Evolutionary conservation across 1,284 basidiomycete species (phyloP), one percentile per base, ranked within the genome.

Genomic region (Neonothopanus nambi): DNA sequence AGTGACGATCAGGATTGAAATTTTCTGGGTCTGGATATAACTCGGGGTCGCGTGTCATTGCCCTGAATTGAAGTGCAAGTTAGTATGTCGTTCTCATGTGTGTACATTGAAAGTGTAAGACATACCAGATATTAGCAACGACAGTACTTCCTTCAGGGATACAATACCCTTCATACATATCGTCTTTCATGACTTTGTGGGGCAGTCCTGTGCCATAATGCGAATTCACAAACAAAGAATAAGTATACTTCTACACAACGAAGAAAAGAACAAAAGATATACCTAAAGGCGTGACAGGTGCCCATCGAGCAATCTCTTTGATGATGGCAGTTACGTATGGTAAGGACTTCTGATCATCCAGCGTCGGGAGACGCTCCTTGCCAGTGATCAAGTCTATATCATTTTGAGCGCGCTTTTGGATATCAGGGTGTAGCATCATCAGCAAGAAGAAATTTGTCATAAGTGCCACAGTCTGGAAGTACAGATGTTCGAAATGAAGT

Each of bases 1-100:
- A 20, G 39, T 59, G 64, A 15, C 63, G 52, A 13, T 63, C 61
- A 2, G 64, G 64, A 13, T 57, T 54, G 37, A 65, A 62, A 17
- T 36, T 48, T 18, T 60, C 57, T 9, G 64, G 57, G 48, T 59
- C 56, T 3, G 58, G 49, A 36, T 58, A 60, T 21, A 55, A 56
- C 9, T 58, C 50, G 8, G 51, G 35, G 46, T 63, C 59, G 35
- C 57, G 59, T 7, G 60, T 49, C 11, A 61, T 60, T 11, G 48
- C 46, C 62, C 62, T 63, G 74, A 54, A 28, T 40, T n/a, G n/a
- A n/a, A n/a, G n/a, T 8, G 5, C 21, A 13, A 38, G 15, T 17
- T 35, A 9, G 37, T 3, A 43, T 9, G 41, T 11, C n/a, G 21
- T 43, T 3, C n/a, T 43, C 9, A 43, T 18, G 8, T 2, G 28